Base-by-base conservation (phyloP, 768 basidiomycete species). In the Hypholoma sublateritium region DNA sequence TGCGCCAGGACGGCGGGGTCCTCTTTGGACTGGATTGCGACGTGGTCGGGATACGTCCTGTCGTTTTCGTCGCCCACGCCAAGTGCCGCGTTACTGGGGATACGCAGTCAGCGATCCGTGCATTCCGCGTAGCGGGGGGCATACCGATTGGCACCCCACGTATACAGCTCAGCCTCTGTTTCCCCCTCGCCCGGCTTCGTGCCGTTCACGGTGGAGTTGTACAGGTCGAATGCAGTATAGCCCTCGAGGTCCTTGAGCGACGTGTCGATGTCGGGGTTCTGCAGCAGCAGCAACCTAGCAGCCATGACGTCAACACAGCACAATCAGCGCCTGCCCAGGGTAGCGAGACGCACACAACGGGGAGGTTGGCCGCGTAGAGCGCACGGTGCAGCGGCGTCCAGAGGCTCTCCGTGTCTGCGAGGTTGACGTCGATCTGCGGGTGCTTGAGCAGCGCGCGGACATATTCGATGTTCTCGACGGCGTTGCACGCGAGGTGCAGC, bases 301-400 rank as follows among this genome's bases (percentile, higher is more conserved):
- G 24, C 13, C 63, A 59, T 69, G 54, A 57, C 74, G 59, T 66
- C 59, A 62, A 39, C 56, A 53, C 42, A 22, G 24, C 24, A 11
- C n/a, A 25, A 48, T 25, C 16, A 35, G 34, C 19, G 28, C 5
- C 9, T 1, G 37, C 51, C 9, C 54, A 24, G 50, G 42, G 58
- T 50, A 60, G 42, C 55, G 14, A 53, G 5, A 77, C 87, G 58
- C 61, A 89, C 85, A 82, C 88, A 44, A 83, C 81, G 47, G 86
- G 77, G 8, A 95, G 58, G 63, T 94, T 93, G 1, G 91, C 92
- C 36, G 77, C 70, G 67, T 94, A 97, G 62, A 95, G 70, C 1
- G 92, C 92, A 47, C 94, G 77, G 65, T 99, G 96, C 19, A 98
- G 75, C 6, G 95, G 83, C 1, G 93, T 96, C 91, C 94, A 98